These are phyloP conservation scores for Lichtheimia ramosa DNA, from an alignment of 371 early-diverging fungal species.

Conservation along the genomic window DNA sequence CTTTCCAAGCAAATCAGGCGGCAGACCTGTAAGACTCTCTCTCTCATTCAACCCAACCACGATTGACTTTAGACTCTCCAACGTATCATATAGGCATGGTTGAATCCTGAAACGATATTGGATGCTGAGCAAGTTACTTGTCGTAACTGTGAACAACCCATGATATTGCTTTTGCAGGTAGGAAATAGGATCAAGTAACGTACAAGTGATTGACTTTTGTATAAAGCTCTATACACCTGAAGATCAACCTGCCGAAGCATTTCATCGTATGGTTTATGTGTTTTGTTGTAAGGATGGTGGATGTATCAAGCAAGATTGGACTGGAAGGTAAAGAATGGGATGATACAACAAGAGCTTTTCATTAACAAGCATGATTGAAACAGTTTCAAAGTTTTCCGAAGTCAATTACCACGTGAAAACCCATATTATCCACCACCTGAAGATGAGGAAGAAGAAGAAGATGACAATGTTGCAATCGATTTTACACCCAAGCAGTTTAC, in stretches of 20 bases:
- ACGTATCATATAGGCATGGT: conserved; percentile 84
- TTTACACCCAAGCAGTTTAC: conserved; percentile 36
- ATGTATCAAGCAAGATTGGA: conserved; percentile 71
- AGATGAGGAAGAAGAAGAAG: conserved; percentile 30
- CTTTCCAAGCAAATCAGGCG: conserved; percentile 90
- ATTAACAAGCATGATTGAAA: background rate
- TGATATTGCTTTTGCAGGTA: conserved; percentile 88
- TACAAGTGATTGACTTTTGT: background rate
- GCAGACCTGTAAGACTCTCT: conserved; percentile 67
- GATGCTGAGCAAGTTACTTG: conserved; percentile 66
- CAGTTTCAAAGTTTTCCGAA: conserved; percentile 85
- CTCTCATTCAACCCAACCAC: background rate
- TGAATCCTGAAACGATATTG: conserved; percentile 75
- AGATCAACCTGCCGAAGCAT: conserved; percentile 84
- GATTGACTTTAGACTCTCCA: no score
- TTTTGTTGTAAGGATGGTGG: conserved; percentile 87
- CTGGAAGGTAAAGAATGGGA: conserved; percentile 49
- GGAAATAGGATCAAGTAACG: background rate
- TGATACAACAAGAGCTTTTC: background rate
- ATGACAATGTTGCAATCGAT: conserved; percentile 15
- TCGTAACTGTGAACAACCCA: conserved; percentile 76
- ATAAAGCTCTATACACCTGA: conserved; percentile 90
- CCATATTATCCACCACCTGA: conserved; percentile 61
- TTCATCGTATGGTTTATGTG: conserved; percentile 87
- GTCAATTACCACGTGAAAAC: conserved; percentile 85